A percentile compares a stretch with the other conserved stretches of the same genome.
Conservation (phyloP, 148 eudicot species). For the Spergularia marina region DNA sequence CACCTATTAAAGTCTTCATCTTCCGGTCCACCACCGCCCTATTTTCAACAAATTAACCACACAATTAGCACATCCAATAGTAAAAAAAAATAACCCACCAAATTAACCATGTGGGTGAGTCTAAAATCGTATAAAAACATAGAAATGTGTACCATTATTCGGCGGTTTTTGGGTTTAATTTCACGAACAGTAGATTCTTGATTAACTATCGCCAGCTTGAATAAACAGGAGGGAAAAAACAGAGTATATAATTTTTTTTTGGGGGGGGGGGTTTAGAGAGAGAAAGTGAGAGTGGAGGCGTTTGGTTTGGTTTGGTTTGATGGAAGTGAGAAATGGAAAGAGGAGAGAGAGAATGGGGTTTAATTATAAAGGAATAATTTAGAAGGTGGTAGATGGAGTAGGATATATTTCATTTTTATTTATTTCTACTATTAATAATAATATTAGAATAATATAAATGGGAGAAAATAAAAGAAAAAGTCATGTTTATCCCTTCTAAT, state of each 20-base stretch:
- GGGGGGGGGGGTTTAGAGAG: background rate
- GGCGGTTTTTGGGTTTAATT: conserved; percentile 73
- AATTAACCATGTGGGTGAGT: background rate
- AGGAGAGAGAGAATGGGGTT: conserved; percentile 4
- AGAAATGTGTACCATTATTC: conserved; percentile 57
- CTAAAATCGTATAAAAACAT: background rate
- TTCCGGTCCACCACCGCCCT: conserved; percentile 63
- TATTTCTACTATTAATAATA: conserved; percentile 4
- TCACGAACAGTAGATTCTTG: conserved; percentile 59
- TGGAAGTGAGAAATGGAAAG: conserved; percentile 13
- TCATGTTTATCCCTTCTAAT: conserved; percentile 42
- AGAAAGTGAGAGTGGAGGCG: conserved; percentile 28
- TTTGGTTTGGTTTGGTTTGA: conserved; percentile 13
- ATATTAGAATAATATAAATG: background rate
- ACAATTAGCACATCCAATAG: background rate
- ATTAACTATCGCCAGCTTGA: conserved; percentile 82
- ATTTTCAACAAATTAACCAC: background rate
- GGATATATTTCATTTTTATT: conserved; percentile 1
- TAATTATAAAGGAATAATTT: conserved; percentile 19
- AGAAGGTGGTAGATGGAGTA: conserved; percentile 39
- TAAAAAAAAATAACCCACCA: background rate
- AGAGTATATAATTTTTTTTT: conserved; percentile 4
- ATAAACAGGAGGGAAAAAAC: conserved; percentile 17
- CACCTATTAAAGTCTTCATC: conserved; percentile 74
- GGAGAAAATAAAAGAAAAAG: conserved; percentile 2